Base-by-base conservation (phyloP, 148 eudicot genomes). In the Amaranthus palmeri region DNA sequence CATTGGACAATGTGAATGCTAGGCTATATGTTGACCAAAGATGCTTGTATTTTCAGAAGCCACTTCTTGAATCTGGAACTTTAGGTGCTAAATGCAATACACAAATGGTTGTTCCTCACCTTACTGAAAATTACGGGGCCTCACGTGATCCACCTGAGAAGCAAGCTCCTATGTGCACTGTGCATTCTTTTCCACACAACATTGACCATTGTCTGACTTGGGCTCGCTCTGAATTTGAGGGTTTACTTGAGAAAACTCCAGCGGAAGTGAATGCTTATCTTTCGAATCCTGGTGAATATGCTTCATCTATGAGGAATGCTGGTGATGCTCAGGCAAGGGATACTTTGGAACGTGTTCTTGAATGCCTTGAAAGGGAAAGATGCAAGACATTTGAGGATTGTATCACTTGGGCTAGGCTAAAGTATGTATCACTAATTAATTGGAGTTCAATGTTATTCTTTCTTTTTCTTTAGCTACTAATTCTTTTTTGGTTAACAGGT, bases 141-240 rank as follows among this genome's bases (percentile, higher is more conserved):
- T 93, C 98, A 12, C 88, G 98, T 62, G 98, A 93, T 69, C 96
- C 97, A 12, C 97, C 96, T 6, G 97, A 92, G 85, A 92, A 90
- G 81, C 93, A 88, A 83, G 96, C 98, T 13, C 98, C 98, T 4
- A 90, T 92, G 96, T 92, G 98, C 69, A 92, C 96, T 17, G 91
- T 92, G 73, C 96, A 92, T 66, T 92, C 96, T 11, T 93, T 93
- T 76, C 98, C 96, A 0, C 95, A 93, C 82, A 90, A 88, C 64
- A 93, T 90, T 70, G 96, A 90, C 80, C 98, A 93, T 74, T 93
- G 98, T 77, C 78, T 93, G 85, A 91, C 96, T 8, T 93, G 98
- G 98, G 92, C 98, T 54, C 81, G 92, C 46, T 90, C 95, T 41
- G 96, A 93, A 69, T 90, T 90, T 79, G 98, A 90, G 78, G 98